Base-by-base conservation (phyloP, 805 yeast genomes). In the Suhomyces vadensis region DNA sequence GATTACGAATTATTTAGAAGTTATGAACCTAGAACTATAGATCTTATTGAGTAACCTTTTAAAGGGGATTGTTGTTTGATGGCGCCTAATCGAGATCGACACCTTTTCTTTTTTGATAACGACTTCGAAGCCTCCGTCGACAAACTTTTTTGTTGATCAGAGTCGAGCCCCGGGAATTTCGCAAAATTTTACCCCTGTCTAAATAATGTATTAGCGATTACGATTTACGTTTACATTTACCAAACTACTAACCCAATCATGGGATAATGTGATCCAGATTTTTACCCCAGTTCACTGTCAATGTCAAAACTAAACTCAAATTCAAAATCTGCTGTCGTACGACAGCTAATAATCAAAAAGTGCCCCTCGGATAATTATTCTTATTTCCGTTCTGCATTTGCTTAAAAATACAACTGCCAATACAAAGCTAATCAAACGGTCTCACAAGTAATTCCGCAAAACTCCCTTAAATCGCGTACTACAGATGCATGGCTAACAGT, bases 241-340 rank as follows among this genome's bases (percentile, higher is more conserved):
- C 16, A 29, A 14, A 29, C 33, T 29, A 29, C 33, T 29, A 29
- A 29, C 33, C 33, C 20, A 14, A 6, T n/a, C n/a, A n/a, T n/a
- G n/a, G n/a, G 9, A 11, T 14, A 29, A 20, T 14, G 20, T 14
- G 16, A 29, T 20, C 33, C 6, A 14, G n/a, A 16, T 29, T 29
- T 16, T 29, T 29, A 29, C 20, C 33, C 33, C 33, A 29, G 33
- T 29, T 16, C 20, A 27, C 31, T 29, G 33, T 29, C 33, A 29
- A 29, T 29, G 33, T 29, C 33, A 14, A 29, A 11, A 14, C 16
- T 20, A 16, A 29, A 29, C 19, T 20, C 20, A 5, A n/a, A 14
- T 29, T 29, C 33, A 29, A 29, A 23, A 23, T 23, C 9, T n/a
- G n/a, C n/a, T n/a, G n/a, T n/a, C n/a, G n/a, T n/a, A n/a, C n/a